Evolutionary conservation across 148 eudicot species (phyloP).

Genomic region (Diospyros lotus): DNA sequence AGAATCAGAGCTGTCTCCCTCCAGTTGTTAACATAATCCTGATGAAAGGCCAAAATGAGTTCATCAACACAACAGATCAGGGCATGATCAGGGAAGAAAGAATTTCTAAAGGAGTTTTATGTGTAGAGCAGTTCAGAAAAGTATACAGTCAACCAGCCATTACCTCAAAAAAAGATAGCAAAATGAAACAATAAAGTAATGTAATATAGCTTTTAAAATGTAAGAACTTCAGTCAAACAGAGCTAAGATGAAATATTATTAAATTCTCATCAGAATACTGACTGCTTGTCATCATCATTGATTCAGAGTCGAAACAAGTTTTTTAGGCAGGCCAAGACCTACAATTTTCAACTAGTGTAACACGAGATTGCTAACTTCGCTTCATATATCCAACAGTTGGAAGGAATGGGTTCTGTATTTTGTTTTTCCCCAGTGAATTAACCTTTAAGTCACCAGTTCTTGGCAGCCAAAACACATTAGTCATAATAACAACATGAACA

Average conservation of each 20-base stretch:
- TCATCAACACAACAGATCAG: neutral
- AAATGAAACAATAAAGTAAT: neutral
- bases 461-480: no score
- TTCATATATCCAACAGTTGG: neutral
- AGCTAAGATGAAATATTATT: neutral
- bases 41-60: constrained; percentile 12
- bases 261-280: neutral
- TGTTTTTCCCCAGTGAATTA: neutral
- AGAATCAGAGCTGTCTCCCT: constrained; percentile 66
- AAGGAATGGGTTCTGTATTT: neutral
- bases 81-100: neutral
- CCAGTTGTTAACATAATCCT: constrained; percentile 85
- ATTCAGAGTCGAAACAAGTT: neutral
- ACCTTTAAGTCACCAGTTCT: neutral
- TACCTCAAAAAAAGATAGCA: neutral
- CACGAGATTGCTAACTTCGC: neutral
- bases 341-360: neutral
- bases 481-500: no score
- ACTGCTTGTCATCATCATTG: neutral
- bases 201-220: neutral
- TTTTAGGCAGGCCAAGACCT: neutral
- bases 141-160: neutral
- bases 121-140: neutral
- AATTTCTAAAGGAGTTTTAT: neutral
- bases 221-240: neutral